phyloP scores from a whole-genome alignment of 257 asterid species.

The Hygrophila difformis region DNA sequence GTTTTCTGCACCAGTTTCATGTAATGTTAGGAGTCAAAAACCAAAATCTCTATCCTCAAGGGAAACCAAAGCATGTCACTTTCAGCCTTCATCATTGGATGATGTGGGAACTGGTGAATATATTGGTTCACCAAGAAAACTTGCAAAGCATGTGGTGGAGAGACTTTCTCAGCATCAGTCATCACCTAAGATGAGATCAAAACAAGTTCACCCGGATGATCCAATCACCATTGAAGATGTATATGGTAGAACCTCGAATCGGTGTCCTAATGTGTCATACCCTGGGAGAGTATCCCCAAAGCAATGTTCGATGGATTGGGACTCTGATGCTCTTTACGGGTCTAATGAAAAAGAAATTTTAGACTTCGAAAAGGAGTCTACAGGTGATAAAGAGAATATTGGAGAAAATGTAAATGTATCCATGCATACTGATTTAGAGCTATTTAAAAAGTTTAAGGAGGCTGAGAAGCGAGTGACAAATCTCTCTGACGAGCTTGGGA shows the following conservation, averaged over 20 bases:
- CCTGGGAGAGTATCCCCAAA: slow-evolving; percentile 35
- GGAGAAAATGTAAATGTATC: slow-evolving; percentile 20
- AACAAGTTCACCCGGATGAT: slow-evolving; percentile 42
- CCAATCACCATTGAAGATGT: slow-evolving; percentile 93
- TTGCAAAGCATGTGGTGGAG: slow-evolving; percentile 87
- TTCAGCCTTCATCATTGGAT: slow-evolving; percentile 34
- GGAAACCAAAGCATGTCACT: slow-evolving; percentile 41
- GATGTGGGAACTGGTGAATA: slow-evolving; percentile 43
- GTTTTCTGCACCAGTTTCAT: slow-evolving; percentile 32
- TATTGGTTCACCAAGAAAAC: slow-evolving; percentile 67
- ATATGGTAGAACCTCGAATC: slow-evolving; percentile 40
- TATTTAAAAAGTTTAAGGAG: slow-evolving; percentile 48
- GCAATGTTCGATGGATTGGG: slow-evolving; percentile 28
- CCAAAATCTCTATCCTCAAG: slow-evolving; percentile 80
- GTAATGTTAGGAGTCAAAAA: slow-evolving; percentile 52
- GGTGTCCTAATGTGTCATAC: slow-evolving; percentile 42
- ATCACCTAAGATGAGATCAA: slow-evolving; percentile 39
- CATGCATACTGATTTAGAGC: slow-evolving; percentile 38
- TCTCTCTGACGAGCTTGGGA: slow-evolving; percentile 65
- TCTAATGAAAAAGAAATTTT: slow-evolving; percentile 32
- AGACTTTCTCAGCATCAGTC: slow-evolving; percentile 75
- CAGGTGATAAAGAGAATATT: slow-evolving; percentile 28
- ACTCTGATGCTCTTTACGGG: slow-evolving; percentile 33
- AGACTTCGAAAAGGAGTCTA: slow-evolving; percentile 31
- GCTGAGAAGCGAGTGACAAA: slow-evolving; percentile 62